Evolutionary conservation across 176 grass and related monocot species (phyloP), one percentile per base, ranked within the genome.

Genomic region (Zizania latifolia): DNA sequence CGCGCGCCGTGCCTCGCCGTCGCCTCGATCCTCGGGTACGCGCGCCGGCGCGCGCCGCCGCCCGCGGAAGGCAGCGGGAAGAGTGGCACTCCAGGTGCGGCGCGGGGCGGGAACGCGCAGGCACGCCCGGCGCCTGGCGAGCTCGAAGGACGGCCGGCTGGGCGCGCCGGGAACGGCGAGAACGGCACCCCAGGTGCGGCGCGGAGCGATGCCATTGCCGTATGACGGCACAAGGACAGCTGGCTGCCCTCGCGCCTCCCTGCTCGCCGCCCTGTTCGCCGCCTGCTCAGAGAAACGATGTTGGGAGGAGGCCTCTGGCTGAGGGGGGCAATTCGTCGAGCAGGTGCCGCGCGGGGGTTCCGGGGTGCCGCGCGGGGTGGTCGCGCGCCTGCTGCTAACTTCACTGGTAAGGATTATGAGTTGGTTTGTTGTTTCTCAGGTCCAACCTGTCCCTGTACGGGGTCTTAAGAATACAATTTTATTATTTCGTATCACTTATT

Each of bases 1-100:
- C 79, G 77, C 6, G 91, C 44, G 29, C 61, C 66, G 17, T 81
- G 77, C 87, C 85, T 86, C 26, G 86, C 82, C 4, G 82, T 90
- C 1, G 89, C 95, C 58, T 88, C 76, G 40, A 99, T 83, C 70
- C 84, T 88, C 14, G 68, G 84, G 81, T 28, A 87, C 30, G 21
- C 16, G 7, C 58, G 58, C 30, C 65, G 65, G 30, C n/a, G 53
- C 29, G 19, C 12, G 15, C 1, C 43, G 43, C 43, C 15, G 51
- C 36, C 9, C 28, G 10, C 24, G 19, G 71, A 30, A 38, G 14
- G 9, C 33, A 6, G 15, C 4, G 61, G 10, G 28, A 19, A 30
- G 36, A 31, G 36, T 57, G 41, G 39, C 3, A 17, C 11, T 10
- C 22, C 26, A 36, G 3, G 5, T 16, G 41, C 41, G 14, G 14